phyloP scores from a whole-genome alignment of 2,329 filamentous ascomycete species.

The Talaromyces marneffei region DNA sequence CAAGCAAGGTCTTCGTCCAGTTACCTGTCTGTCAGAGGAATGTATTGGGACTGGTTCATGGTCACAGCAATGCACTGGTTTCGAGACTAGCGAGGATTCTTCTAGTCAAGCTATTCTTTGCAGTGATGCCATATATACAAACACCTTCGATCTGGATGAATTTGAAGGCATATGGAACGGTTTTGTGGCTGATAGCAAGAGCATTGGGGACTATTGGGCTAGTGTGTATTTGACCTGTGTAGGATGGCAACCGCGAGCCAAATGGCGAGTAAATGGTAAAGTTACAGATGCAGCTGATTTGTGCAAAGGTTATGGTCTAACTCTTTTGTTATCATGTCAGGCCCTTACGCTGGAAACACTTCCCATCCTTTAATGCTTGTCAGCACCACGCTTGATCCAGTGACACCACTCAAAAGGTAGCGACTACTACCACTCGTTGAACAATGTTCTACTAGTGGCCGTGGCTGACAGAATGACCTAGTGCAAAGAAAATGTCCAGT shows the following conservation, averaged over 20 bases:
- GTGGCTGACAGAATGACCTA: not conserved
- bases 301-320: not conserved
- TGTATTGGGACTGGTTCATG: constrained; percentile 28
- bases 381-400: constrained; percentile 16
- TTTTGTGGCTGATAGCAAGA: constrained; percentile 22
- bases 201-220: constrained; percentile 36
- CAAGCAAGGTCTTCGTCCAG: constrained; percentile 24
- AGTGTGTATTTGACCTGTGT: constrained; percentile 31
- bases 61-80: constrained; percentile 25
- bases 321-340: not conserved
- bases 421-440: not conserved
- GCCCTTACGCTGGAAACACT: constrained; percentile 16
- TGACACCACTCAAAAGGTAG: constrained; percentile 16
- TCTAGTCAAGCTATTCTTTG: constrained; percentile 29
- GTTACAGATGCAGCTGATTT: not conserved
- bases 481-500: constrained; percentile 16
- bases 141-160: constrained; percentile 14
- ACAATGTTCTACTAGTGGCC: not conserved
- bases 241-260: constrained; percentile 31
- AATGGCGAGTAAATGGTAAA: constrained; percentile 34
- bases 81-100: constrained; percentile 25
- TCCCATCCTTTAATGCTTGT: constrained; percentile 17
- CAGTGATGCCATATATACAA: constrained; percentile 26
- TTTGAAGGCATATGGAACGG: constrained; percentile 23
- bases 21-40: constrained; percentile 24